Base-by-base conservation (phyloP, 257 asterid species). In the Echium plantagineum region DNA sequence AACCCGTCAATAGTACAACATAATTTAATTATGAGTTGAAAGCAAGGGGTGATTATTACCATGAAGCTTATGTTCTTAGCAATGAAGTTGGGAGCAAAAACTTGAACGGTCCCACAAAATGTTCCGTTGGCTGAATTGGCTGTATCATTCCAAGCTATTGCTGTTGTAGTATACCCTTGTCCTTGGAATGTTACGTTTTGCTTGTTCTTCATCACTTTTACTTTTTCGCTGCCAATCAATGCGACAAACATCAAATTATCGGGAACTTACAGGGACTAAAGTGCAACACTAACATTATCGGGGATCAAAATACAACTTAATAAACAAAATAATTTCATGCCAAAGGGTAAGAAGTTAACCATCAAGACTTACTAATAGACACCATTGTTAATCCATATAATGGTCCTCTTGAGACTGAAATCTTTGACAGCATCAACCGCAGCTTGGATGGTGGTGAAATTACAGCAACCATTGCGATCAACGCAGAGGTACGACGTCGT, bases 1-100 rank as follows among this genome's bases (percentile, higher is more conserved):
- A n/a, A n/a, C 32, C 32, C 5, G 1, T 35, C 12, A 35, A 35
- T 35, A 35, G 2, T 35, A 35, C 46, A 35, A 35, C 2, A 35
- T 1, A 35, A 35, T 35, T 6, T 7, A 35, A 6, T 35, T 8
- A 35, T 35, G 7, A 35, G 32, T 15, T 20, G 15, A 5, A 55
- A n/a, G n/a, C n/a, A n/a, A 9, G 4, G 59, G 19, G 8, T 21
- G 21, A 52, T 6, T n/a, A n/a, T n/a, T 77, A 91, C 97, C 95
- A 88, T 88, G 75, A 89, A 88, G 66, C 97, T 88, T 31, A 91
- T 79, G 64, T 91, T 91, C 56, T 84, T 88, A 62, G 95, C 98
- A 30, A 91, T 76, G 31, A 91, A 91, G 72, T 84, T 88, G 65
- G 85, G 55, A 5, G 89, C 70, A 59, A 91, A 91, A 22, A 91